Base-by-base conservation (phyloP, 176 grass and related monocot genomes). In the Lolium multiflorum region DNA sequence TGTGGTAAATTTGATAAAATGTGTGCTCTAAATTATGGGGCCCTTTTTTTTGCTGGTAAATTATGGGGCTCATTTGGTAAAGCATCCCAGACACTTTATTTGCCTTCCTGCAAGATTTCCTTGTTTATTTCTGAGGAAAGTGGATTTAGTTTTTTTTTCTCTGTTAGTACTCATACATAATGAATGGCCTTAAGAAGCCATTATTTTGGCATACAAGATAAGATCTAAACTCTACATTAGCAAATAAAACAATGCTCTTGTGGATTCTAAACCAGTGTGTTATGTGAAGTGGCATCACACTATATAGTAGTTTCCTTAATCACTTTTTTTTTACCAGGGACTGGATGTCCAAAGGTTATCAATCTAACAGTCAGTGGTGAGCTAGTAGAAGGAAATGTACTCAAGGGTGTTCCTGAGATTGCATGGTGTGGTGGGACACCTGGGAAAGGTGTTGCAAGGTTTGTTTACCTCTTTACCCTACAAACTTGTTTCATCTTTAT, bases 341-440 rank as follows among this genome's bases (percentile, higher is more conserved):
- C 97, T 91, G 92, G 97, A 87, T 94, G 82, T 84, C 97, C 97
- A 78, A 99, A 99, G 92, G 87, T 99, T 63, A 80, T 99, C 48
- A 91, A 89, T 84, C 49, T 96, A 83, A 82, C 67, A 64, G 87
- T 99, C 58, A 88, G 74, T 74, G 97, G 97, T 82, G 94, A 99
- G 74, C 83, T 94, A 87, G 90, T 93, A 71, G 97, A 99, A 91
- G 97, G 97, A 92, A 99, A 93, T 81, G 35, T 90, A 54, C 74
- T 99, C 74, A 88, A 76, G 80, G 97, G 94, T 92, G 86, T 83
- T 84, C 86, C 94, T 84, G 85, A 96, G 83, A 89, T 96, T 94
- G 97, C 97, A 43, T 99, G 94, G 94, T 99, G 97, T 81, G 97
- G 97, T 91, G 94, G 92, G 35, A 85, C 85, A 24, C 94, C 92